Percentiles rank a stretch among this genome's conserved stretches.
Conservation (phyloP, 768 basidiomycete species). For the Rhodosporidiobolus sp. region DNA sequence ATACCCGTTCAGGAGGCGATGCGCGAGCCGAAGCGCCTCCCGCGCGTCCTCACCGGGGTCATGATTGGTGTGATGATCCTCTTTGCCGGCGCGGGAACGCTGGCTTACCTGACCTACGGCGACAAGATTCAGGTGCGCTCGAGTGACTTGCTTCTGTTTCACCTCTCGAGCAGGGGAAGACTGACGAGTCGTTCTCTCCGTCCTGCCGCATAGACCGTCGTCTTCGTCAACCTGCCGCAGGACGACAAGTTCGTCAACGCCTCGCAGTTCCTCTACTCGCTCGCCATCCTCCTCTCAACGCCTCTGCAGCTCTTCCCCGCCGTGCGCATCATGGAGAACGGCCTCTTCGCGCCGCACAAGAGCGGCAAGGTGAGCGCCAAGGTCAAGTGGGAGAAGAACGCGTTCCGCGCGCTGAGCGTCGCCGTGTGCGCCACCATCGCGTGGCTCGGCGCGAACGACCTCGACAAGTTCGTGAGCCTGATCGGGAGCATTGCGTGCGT, state of each 20-base stretch:
- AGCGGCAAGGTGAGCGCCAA: conserved; percentile 68
- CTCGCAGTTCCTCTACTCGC: conserved; percentile 59
- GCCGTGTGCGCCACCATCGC: conserved; percentile 70
- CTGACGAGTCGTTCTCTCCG: neutral
- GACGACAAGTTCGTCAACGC: conserved; percentile 82
- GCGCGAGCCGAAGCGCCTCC: conserved; percentile 92
- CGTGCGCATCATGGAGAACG: conserved; percentile 94
- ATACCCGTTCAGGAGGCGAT: conserved; percentile 97
- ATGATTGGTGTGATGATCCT: conserved; percentile 71
- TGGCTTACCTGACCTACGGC: conserved; percentile 25
- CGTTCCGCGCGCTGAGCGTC: conserved; percentile 52
- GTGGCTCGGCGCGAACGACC: conserved; percentile 75
- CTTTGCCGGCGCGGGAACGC: conserved; percentile 36
- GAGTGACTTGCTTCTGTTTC: neutral
- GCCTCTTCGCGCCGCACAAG: conserved; percentile 64
- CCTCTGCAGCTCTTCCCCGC: conserved; percentile 98
- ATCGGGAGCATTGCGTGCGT: conserved; percentile 62
- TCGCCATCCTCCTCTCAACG: conserved; percentile 82
- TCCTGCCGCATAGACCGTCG: conserved; percentile 65
- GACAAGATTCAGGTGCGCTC: conserved; percentile 30
- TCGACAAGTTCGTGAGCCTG: conserved; percentile 94
- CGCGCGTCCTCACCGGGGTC: conserved; percentile 76
- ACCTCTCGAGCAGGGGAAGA: neutral
- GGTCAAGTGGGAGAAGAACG: conserved; percentile 96
- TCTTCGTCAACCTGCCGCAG: conserved; percentile 86